A percentile compares a stretch with the other conserved stretches of the same genome.
Evolutionary conservation across 441 rosid species (phyloP).

Genomic region (Pelargonium fulgidum): DNA sequence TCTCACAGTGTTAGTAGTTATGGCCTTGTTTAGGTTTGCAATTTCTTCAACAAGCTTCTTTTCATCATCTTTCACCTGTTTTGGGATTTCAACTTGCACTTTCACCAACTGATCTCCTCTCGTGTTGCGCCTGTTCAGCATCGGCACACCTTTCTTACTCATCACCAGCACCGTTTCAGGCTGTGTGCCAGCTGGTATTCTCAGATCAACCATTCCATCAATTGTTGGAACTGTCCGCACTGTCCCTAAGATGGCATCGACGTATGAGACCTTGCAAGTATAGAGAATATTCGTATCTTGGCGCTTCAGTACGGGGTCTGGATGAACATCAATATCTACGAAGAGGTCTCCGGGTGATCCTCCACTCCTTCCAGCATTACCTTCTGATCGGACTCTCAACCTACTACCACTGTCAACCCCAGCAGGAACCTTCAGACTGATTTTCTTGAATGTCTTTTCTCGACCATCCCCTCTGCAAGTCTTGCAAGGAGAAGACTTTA

Average conservation of each 20-base stretch:
- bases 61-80: slow-evolving; percentile 79
- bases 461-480: slow-evolving; percentile 89
- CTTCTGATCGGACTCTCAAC: slow-evolving; percentile 83
- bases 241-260: slow-evolving; percentile 87
- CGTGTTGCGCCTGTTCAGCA: slow-evolving; percentile 72
- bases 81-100: slow-evolving; percentile 91
- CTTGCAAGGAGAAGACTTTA: slow-evolving; percentile 64
- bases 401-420: slow-evolving; percentile 95
- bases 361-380: slow-evolving; percentile 85
- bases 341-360: slow-evolving; percentile 90
- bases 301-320: slow-evolving; percentile 77
- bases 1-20: slow-evolving; percentile 63
- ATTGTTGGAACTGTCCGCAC: slow-evolving; percentile 79
- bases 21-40: slow-evolving; percentile 77
- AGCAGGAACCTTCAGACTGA: slow-evolving; percentile 82
- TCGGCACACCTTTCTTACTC: slow-evolving; percentile 89
- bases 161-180: slow-evolving; percentile 84
- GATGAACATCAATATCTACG: slow-evolving; percentile 69
- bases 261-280: slow-evolving; percentile 78
- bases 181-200: slow-evolving; percentile 86
- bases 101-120: slow-evolving; percentile 96
- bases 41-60: slow-evolving; percentile 77
- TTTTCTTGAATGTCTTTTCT: slow-evolving; percentile 70
- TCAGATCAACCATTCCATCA: slow-evolving; percentile 87
- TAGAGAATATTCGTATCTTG: slow-evolving; percentile 74